A percentile compares a stretch with the other conserved stretches of the same genome.
Conservation (phyloP, 208 protist species). For the Leishmania tarentolae region DNA sequence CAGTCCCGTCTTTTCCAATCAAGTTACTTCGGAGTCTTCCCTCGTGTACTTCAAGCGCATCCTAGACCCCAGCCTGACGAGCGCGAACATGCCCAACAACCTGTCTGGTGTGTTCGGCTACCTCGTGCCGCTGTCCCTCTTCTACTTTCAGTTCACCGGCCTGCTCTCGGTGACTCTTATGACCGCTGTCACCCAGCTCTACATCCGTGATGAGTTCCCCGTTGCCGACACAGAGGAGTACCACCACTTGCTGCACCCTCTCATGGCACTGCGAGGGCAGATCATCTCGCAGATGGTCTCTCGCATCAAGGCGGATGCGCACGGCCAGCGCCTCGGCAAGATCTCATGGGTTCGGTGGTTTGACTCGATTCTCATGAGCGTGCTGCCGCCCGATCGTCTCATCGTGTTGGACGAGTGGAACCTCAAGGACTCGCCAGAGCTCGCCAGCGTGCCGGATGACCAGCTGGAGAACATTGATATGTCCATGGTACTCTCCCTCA, state of each 20-base stretch:
- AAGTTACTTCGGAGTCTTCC: conserved; percentile 40
- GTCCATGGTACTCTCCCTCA: conserved; percentile 52
- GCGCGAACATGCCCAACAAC: conserved; percentile 67
- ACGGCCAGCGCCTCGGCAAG: conserved; percentile 42
- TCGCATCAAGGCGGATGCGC: conserved; percentile 46
- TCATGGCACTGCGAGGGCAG: conserved; percentile 76
- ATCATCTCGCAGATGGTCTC: conserved; percentile 71
- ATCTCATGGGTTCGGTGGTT: conserved; percentile 89
- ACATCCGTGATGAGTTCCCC: conserved; percentile 82
- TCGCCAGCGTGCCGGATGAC: conserved; percentile 41
- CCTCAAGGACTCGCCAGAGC: conserved; percentile 32
- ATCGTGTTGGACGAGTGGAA: conserved; percentile 88
- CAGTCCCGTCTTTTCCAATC: conserved; percentile 74
- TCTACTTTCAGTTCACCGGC: conserved; percentile 84
- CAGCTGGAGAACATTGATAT: conserved; percentile 61
- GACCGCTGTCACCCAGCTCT: conserved; percentile 83
- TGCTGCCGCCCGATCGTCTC: conserved; percentile 39
- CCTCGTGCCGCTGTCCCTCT: conserved; percentile 72
- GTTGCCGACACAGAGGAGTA: conserved; percentile 79
- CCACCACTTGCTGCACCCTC: conserved; percentile 53
- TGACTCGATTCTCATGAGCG: conserved; percentile 51
- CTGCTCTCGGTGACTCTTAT: conserved; percentile 83
- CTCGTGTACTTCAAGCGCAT: conserved; percentile 82
- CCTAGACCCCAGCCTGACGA: conserved; percentile 57
- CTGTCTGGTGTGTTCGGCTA: conserved; percentile 80